Evolutionary conservation across 1,284 basidiomycete species (phyloP).

Genomic region (Tylopilus orsonianus): DNA sequence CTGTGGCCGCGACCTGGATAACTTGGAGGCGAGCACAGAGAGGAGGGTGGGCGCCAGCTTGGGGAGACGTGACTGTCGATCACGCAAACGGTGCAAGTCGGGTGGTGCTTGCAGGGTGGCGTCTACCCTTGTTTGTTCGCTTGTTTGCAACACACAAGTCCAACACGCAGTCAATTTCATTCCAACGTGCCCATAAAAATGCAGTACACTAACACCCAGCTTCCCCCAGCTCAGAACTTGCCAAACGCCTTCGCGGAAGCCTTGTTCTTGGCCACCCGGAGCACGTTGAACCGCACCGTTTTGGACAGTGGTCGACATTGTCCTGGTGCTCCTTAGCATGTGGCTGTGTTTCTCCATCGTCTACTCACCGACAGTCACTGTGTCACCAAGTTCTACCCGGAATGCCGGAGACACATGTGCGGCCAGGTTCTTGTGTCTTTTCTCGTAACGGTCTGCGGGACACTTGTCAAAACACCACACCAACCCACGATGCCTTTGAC

Average conservation of each 20-base stretch:
- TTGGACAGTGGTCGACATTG: slow-evolving; percentile 99
- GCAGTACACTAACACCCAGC: slow-evolving; percentile 23
- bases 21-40: slow-evolving; percentile 68
- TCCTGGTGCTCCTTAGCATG: slow-evolving; percentile 41
- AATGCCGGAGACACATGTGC: slow-evolving; percentile 98
- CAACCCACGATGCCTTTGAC: slow-evolving; percentile 21
- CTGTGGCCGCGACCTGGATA: slow-evolving; percentile 65
- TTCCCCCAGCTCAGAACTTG: slow-evolving; percentile 74
- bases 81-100: slow-evolving; percentile 30
- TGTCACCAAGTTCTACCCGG: slow-evolving; percentile 93
- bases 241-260: slow-evolving; percentile 86
- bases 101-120: slow-evolving; percentile 13
- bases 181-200: slow-evolving; percentile 35
- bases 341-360: not conserved
- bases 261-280: slow-evolving; percentile 90
- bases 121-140: slow-evolving; percentile 34
- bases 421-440: slow-evolving; percentile 98
- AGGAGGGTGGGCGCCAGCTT: slow-evolving; percentile 80
- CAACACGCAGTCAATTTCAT: slow-evolving; percentile 17
- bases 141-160: slow-evolving; percentile 30
- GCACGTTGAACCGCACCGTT: slow-evolving; percentile 98
- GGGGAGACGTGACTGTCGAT: slow-evolving; percentile 37
- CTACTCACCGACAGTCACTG: slow-evolving; percentile 89
- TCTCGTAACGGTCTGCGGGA: slow-evolving; percentile 84
- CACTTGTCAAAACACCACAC: slow-evolving; percentile 15